Evolutionary conservation across 2,329 filamentous ascomycete species (phyloP).

Genomic region (Microsporum audouinii): DNA sequence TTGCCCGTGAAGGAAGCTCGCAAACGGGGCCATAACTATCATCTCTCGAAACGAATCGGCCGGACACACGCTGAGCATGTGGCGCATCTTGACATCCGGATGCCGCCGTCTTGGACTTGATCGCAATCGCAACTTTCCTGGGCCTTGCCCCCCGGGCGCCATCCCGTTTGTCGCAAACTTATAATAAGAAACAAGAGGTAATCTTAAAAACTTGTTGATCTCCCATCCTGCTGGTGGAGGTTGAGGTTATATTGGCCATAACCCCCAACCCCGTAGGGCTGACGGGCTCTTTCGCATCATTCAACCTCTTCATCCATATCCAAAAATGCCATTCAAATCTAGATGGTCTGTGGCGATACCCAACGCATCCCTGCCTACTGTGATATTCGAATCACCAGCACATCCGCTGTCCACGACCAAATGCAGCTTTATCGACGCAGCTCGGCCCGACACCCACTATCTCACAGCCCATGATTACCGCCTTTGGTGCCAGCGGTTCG

Average conservation of each 20-base stretch:
- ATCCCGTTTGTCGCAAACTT: neutral
- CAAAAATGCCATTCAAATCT: constrained; percentile 42
- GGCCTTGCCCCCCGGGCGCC: neutral
- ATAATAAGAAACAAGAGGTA: neutral
- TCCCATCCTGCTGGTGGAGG: neutral
- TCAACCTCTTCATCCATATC: neutral
- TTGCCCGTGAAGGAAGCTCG: neutral
- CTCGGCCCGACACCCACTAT: constrained; percentile 54
- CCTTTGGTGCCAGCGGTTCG: constrained; percentile 60
- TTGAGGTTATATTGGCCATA: neutral
- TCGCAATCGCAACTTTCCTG: neutral
- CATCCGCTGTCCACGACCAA: constrained; percentile 36
- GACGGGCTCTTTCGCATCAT: neutral
- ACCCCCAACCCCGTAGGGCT: neutral
- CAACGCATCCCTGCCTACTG: constrained; percentile 35
- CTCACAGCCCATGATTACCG: constrained; percentile 55
- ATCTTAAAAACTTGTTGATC: neutral
- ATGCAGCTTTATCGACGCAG: constrained; percentile 50
- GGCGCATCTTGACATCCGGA: neutral
- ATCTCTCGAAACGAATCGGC: neutral
- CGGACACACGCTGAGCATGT: neutral
- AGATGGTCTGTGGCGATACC: constrained; percentile 40
- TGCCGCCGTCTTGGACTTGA: neutral
- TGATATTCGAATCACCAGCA: constrained; percentile 42
- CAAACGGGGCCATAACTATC: neutral